These are phyloP conservation scores for Nicotiana obtusifolia DNA, from an alignment of 257 asterid genomes.

Conservation along the genomic window DNA sequence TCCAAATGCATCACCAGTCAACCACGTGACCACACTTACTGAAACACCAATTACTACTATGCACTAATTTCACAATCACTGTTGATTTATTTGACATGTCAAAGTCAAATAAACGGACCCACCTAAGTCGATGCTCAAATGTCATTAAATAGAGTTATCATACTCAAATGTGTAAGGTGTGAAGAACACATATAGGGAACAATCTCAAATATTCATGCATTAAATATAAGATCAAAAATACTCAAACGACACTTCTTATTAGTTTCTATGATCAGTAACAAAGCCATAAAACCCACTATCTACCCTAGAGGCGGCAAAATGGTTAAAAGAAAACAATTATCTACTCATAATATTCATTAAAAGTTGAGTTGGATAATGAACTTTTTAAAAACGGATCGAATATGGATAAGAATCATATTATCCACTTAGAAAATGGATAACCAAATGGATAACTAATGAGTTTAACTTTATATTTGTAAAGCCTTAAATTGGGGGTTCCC, in stretches of 20 bases:
- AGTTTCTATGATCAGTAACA: neutral
- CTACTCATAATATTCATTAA: no score
- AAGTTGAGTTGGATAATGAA: no score
- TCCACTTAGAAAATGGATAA: no score
- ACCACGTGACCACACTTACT: neutral
- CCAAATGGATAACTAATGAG: no score
- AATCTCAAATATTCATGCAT: neutral
- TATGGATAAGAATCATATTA: no score
- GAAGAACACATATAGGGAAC: neutral
- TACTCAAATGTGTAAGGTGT: neutral
- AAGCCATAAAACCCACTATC: no score
- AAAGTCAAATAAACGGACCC: conserved; percentile 2
- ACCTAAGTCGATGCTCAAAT: neutral
- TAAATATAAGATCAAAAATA: neutral
- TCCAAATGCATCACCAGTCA: neutral
- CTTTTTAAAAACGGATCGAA: no score
- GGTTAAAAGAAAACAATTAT: no score
- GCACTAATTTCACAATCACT: neutral
- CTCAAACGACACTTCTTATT: neutral
- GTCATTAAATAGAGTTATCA: neutral
- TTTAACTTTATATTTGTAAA: no score
- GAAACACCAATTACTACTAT: neutral
- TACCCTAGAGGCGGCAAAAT: no score
- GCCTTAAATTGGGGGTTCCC: no score
- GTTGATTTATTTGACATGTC: conserved; percentile 7